Evolutionary conservation across 1,139 yeast genomes (phyloP), one percentile per base, ranked within the genome.

Genomic region (Yamadazyma sp.): DNA sequence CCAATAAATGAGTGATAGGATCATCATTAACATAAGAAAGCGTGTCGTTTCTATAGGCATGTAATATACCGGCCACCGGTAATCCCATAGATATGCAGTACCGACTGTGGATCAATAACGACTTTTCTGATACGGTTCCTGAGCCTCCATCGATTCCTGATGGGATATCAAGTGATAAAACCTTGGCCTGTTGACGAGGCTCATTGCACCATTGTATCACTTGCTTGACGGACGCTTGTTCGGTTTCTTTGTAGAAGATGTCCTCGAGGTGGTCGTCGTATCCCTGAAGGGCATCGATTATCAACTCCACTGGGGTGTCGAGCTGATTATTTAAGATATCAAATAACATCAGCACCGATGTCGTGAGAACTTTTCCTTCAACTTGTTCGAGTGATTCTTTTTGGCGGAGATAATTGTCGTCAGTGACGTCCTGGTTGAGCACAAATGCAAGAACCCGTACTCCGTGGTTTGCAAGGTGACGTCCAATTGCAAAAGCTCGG

Each of bases 121-220:
- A 46, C 3, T 61, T 62, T 29, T 67, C 67, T 43, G 57, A 57
- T 2, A 64, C 54, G 4, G 81, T 72, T 7, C 96, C 96, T 0
- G 94, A 81, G 4, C 95, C 87, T 7, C 94, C 84, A 53, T 88
- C 96, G 30, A 86, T 69, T 6, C 96, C 96, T 0, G 90, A 76
- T 2, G 96, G 94, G 24, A 86, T 77, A 52, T 88, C 96, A 20
- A 89, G 59, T 0, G 95, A 84, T 67, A 86, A 64, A 11, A 82
- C 64, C 34, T 78, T 74, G 7, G 73, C 64, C 33, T 64, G 64
- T 29, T 65, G 67, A 11, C 56, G 56, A n/a, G 74, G 74, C 35
- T 65, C 66, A 47, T 85, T 84, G 44, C 86, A 78, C 96, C 96
- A 89, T n/a, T 30, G 21, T 2, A 49, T 38, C 12, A 49, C 30